Base-by-base conservation (phyloP, 192 early-diverging fungal species). In the Phycomyces nitens region DNA sequence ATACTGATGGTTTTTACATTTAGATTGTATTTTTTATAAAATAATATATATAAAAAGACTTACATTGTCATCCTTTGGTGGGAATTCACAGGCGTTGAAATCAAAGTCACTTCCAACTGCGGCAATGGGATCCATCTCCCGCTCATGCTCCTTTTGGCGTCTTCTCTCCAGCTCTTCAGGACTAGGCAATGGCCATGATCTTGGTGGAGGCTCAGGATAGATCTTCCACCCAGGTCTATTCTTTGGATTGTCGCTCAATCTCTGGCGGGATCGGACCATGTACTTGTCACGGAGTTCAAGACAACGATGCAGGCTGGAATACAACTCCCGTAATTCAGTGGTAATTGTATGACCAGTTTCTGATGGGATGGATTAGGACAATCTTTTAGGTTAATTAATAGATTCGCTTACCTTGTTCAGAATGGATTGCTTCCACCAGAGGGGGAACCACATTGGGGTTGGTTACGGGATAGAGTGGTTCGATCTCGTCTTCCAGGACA, bases 201-300 rank as follows among this genome's bases (percentile, higher is more conserved):
- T 88, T 2, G 80, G 74, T 0, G 94, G 92, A 7, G 93, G 89
- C 12, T 85, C 79, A 39, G 96, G 96, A 71, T 94, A 96, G 53
- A 96, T 90, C 1, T 84, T 71, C 91, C 91, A 98, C 24, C 77
- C 80, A 20, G 80, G 76, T 1, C 57, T 49, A 76, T 98, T 92
- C 44, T 88, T 89, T 29, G 94, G 96, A 65, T 96, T 95, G 60
- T 92, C 94, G 4, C 79, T 80, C 12, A 84, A 75, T 34, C 82
- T 75, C 74, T 98, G 96, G 15, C 74, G 68, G 12, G 84, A 88
- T 11, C 75, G 56, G 27, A 59, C 53, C 87, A 98, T 95, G 80
- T 98, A 98, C 60, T 91, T 88, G 58, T 86, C 81, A 26, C 96
- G 85, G 41, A 96, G 68, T 29, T 82, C 78, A 11, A 95, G 84